A percentile compares a stretch with the other conserved stretches of the same genome.
phyloP scores from a whole-genome alignment of 1,284 basidiomycete species.

The Wolfiporia cocos region DNA sequence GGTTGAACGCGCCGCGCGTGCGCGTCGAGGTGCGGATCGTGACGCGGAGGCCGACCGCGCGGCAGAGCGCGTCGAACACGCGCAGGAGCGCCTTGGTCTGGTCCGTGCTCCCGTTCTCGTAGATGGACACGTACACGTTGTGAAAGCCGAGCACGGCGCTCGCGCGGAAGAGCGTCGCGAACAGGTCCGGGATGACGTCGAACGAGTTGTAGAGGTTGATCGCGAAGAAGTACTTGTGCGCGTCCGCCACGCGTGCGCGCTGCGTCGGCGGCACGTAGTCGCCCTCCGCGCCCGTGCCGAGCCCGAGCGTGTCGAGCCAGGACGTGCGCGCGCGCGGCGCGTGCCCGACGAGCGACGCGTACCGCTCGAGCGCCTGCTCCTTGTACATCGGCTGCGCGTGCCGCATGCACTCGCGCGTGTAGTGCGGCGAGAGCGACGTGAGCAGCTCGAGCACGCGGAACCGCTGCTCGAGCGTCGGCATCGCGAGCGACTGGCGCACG shows the following conservation, averaged over 20 bases:
- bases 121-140: constrained; percentile 95
- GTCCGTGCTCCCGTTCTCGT: constrained; percentile 95
- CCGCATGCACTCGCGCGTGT: constrained; percentile 87
- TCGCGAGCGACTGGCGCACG: constrained; percentile 50
- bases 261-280: constrained; percentile 36
- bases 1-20: constrained; percentile 92
- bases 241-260: constrained; percentile 41
- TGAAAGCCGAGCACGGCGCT: constrained; percentile 88
- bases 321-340: constrained; percentile 50
- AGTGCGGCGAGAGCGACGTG: constrained; percentile 80
- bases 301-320: constrained; percentile 52
- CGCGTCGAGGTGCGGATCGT: constrained; percentile 88
- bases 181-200: constrained; percentile 93
- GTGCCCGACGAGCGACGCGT: constrained; percentile 77
- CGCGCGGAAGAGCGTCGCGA: constrained; percentile 91
- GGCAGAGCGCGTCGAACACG: constrained; percentile 87
- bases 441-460: constrained; percentile 81
- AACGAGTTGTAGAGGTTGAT: constrained; percentile 99
- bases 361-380: constrained; percentile 81
- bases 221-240: constrained; percentile 97
- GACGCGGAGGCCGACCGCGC: constrained; percentile 84
- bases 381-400: constrained; percentile 78
- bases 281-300: constrained; percentile 38
- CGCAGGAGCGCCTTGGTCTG: constrained; percentile 93
- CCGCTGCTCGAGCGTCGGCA: constrained; percentile 77